Conservation (phyloP, 306 rosid genomes). For the Cucurbita moschata region DNA sequence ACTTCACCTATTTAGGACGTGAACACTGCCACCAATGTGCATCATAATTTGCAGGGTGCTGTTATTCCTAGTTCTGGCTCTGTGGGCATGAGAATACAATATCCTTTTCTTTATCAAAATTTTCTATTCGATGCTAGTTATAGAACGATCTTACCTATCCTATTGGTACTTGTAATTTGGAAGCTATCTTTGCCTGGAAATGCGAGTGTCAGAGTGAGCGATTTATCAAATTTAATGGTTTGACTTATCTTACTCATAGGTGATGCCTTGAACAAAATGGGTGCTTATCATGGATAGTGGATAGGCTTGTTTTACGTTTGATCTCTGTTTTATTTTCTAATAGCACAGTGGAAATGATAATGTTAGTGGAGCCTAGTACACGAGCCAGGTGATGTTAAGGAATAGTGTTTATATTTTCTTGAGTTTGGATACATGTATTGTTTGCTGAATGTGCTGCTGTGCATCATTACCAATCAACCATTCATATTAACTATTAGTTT, state of each 20-base stretch:
- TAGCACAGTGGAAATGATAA: neutral
- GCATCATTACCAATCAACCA: neutral
- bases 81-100: conserved; percentile 99
- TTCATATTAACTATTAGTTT: neutral
- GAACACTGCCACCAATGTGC: conserved; percentile 81
- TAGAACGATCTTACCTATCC: neutral
- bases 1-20: conserved; percentile 50
- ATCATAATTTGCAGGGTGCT: conserved; percentile 91
- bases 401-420: neutral
- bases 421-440: neutral
- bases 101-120: conserved; percentile 43
- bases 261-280: neutral
- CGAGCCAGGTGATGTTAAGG: neutral
- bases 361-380: neutral
- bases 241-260: neutral
- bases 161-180: neutral
- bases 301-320: neutral
- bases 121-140: neutral
- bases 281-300: neutral
- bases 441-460: neutral
- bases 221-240: neutral
- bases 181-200: neutral
- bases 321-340: neutral
- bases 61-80: conserved; percentile 98
- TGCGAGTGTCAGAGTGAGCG: neutral